Conservation (phyloP, 2,329 filamentous ascomycete species). For the Monilinia laxa region DNA sequence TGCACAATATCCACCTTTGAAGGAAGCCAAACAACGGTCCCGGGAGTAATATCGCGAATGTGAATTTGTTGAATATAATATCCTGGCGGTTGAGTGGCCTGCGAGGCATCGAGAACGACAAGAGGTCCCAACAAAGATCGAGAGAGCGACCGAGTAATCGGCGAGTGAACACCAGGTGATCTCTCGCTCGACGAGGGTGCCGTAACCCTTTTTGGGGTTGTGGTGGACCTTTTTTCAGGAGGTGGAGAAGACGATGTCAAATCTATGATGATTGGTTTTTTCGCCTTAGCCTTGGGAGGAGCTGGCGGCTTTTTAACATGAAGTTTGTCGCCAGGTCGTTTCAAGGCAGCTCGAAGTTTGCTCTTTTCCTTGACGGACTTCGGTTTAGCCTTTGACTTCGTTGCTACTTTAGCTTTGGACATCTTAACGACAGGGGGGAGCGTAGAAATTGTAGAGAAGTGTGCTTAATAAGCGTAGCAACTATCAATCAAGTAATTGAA, state of each 20-base stretch:
- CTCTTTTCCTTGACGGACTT: neutral
- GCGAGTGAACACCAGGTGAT: neutral
- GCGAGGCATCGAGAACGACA: neutral
- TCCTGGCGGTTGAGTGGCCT: neutral
- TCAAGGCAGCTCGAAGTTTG: neutral
- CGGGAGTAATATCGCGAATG: neutral
- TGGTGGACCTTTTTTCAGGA: too few relatives aligned
- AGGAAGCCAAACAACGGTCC: slow-evolving; percentile 11
- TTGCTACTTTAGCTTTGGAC: neutral
- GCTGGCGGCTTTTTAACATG: neutral
- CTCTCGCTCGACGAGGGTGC: neutral
- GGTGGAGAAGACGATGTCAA: slow-evolving; percentile 3
- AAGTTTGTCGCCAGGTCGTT: neutral
- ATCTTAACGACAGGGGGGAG: neutral
- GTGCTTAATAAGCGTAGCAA: neutral
- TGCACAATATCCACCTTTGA: slow-evolving; percentile 2
- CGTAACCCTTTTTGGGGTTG: neutral
- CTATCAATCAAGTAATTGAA: neutral
- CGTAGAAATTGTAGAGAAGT: too few relatives aligned
- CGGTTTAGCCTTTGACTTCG: neutral
- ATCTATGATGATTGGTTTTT: neutral
- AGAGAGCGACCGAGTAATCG: neutral
- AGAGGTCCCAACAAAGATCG: neutral
- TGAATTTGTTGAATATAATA: slow-evolving; percentile 9
- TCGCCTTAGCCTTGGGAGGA: neutral